Percentiles rank a stretch among this genome's conserved stretches.
phyloP scores from a whole-genome alignment of 139 green algal species.

The Asterochloris sp. region DNA sequence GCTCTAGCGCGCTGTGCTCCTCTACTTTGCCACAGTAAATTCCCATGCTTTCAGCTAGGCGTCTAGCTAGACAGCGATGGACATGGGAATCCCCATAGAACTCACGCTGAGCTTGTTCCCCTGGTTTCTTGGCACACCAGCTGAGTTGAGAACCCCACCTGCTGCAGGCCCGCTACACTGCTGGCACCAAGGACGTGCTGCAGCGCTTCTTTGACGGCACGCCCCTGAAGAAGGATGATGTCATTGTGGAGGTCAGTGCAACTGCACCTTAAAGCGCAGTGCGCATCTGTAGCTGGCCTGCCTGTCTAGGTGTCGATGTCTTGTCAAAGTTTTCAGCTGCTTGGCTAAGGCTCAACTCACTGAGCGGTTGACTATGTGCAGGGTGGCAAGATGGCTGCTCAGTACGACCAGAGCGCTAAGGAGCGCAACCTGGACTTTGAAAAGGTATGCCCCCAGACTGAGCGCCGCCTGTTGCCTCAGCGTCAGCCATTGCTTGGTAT shows the following conservation, averaged over 20 bases:
- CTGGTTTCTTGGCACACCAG: no score
- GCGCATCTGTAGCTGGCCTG: not conserved
- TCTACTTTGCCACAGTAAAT: no score
- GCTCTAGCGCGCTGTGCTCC: no score
- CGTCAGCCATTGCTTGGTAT: not conserved
- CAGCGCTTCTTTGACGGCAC: constrained; percentile 17
- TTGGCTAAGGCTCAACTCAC: no score
- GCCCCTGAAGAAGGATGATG: constrained; percentile 15
- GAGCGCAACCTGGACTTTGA: constrained; percentile 19
- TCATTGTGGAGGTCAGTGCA: constrained; percentile 17
- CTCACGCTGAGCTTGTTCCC: no score
- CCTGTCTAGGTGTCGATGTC: not conserved
- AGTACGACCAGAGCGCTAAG: constrained; percentile 12
- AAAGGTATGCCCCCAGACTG: not conserved
- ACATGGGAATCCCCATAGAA: no score
- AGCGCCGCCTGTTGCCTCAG: not conserved
- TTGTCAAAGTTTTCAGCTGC: no score
- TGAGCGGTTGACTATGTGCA: not conserved
- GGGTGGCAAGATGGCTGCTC: constrained; percentile 25
- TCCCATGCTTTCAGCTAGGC: no score
- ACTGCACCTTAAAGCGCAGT: no score
- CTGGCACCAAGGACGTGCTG: constrained; percentile 22
- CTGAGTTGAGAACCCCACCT: not conserved
- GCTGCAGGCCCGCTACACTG: constrained; percentile 21
- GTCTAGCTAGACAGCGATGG: no score